These are phyloP conservation scores for Pseudogymnoascus sp. DNA, from an alignment of 2,329 filamentous ascomycete genomes.

Conservation along the genomic window DNA sequence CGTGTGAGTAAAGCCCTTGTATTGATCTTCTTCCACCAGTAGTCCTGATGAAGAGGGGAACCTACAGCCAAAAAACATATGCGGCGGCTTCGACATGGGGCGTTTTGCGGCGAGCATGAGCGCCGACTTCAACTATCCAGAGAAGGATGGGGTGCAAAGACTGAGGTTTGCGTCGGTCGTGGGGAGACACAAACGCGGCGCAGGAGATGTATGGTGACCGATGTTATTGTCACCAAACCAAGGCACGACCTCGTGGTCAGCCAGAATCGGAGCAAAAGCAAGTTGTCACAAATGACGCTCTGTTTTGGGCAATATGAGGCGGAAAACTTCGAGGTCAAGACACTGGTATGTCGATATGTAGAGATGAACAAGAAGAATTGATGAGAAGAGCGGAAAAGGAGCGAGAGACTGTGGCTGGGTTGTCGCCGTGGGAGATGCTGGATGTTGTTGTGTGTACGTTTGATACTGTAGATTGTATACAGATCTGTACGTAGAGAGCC, in stretches of 20 bases:
- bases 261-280: neutral
- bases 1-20: neutral
- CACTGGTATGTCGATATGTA: neutral
- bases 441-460: too few relatives aligned
- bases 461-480: too few relatives aligned
- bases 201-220: neutral
- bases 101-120: slow-evolving; percentile 51
- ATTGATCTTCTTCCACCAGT: neutral
- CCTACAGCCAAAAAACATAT: slow-evolving; percentile 62
- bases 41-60: slow-evolving; percentile 19
- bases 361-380: neutral
- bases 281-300: neutral
- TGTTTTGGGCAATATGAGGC: neutral
- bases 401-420: neutral
- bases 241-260: neutral
- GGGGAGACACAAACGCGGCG: neutral
- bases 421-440: too few relatives aligned
- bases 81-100: slow-evolving; percentile 48
- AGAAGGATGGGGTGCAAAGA: neutral
- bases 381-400: neutral
- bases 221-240: neutral
- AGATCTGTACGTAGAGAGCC: too few relatives aligned
- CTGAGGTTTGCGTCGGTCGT: neutral
- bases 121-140: slow-evolving; percentile 25
- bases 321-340: neutral